phyloP scores from a whole-genome alignment of 805 yeast species.

The Yamadazyma insecticola region DNA sequence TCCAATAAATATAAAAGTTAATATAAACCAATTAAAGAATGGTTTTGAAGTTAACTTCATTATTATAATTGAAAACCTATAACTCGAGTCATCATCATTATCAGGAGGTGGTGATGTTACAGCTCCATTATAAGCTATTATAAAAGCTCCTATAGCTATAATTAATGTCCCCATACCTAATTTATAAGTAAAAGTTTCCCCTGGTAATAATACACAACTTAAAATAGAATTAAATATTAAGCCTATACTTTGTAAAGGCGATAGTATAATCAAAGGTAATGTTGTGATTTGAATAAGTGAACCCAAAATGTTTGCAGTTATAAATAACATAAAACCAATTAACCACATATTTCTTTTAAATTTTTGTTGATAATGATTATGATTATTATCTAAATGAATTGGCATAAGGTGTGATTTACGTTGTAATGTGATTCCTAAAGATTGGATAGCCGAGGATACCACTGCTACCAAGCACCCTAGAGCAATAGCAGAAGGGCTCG shows the following conservation, averaged over 20 bases:
- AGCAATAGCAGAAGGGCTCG: too few relatives aligned
- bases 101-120: slow-evolving; percentile 23
- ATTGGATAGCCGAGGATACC: slow-evolving; percentile 71
- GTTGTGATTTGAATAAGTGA: slow-evolving; percentile 81
- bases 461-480: slow-evolving; percentile 74
- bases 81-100: slow-evolving; percentile 16
- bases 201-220: slow-evolving; percentile 59
- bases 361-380: slow-evolving; percentile 21
- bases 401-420: slow-evolving; percentile 65
- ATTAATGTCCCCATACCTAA: slow-evolving; percentile 62
- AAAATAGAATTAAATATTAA: slow-evolving; percentile 77
- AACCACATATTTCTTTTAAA: slow-evolving; percentile 64
- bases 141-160: slow-evolving; percentile 68
- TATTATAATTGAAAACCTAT: slow-evolving; percentile 38
- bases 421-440: slow-evolving; percentile 78
- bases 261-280: slow-evolving; percentile 70
- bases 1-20: slow-evolving; percentile 27
- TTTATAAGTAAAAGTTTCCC: slow-evolving; percentile 59
- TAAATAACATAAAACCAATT: slow-evolving; percentile 64
- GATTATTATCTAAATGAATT: slow-evolving; percentile 11
- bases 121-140: slow-evolving; percentile 71
- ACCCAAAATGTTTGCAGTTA: slow-evolving; percentile 72
- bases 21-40: slow-evolving; percentile 56
- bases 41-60: slow-evolving; percentile 28
- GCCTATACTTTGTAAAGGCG: slow-evolving; percentile 84